Base-by-base conservation (phyloP, 352 stramenopile species). In the Phytopythium sindhum region DNA sequence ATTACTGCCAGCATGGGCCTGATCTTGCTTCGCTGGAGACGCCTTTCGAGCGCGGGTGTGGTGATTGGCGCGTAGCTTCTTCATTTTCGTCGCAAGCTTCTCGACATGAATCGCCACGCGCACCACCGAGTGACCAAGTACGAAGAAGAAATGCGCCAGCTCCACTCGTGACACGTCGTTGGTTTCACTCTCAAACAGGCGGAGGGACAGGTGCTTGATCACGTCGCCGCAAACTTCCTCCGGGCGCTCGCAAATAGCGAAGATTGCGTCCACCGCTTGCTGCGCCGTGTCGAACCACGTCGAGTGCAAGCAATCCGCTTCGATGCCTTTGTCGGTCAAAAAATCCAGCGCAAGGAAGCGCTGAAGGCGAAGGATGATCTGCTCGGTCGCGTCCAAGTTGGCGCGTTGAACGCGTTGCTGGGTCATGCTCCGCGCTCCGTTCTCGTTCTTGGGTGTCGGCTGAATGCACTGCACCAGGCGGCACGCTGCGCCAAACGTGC, bases 31-130 rank as follows among this genome's bases (percentile, higher is more conserved):
- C 60, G 60, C 51, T 24, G 69, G 17, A 37, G 59, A 15, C 71
- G 75, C 64, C 84, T 89, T 64, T 59, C 70, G 63, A 11, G 55
- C 37, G 39, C 41, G 55, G 8, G 76, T 78, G 51, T 89, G 74
- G 73, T 96, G 83, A 68, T 96, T 95, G 33, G 85, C 83, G 19
- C 95, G 72, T 21, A 95, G 78, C 63, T 95, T 81, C 63, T 97
- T 97, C 35, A 94, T 72, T 42, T 81, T 84, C 0, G 81, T 84
- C 29, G 88, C 94, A 15, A 99, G 64, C 19, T 81, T 82, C 69
- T 99, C 97, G 28, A 97, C 95, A 63, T 98, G 96, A 63, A 98
- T 94, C 1, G 98, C 83, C 21, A 98, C 82, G 66, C 96, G 95
- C 28, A 99, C 84, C n/a, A 95, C 89, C 52, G 97, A 91, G 60